Conservation (phyloP, 2,329 filamentous ascomycete genomes). For the Venturiaceae sp. region DNA sequence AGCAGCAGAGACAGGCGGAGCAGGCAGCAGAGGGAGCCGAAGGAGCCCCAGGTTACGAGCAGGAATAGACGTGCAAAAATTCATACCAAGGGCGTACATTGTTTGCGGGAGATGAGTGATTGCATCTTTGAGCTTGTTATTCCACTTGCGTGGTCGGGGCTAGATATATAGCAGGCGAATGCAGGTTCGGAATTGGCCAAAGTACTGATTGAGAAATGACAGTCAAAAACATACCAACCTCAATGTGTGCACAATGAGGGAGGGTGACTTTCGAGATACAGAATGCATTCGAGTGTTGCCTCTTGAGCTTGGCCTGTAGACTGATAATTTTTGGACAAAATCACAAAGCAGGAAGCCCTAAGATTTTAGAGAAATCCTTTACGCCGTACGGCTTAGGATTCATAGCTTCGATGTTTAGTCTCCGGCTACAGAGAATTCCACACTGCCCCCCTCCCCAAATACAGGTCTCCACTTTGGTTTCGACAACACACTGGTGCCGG, state of each 20-base stretch:
- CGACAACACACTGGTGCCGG: no score
- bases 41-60: constrained; percentile 29
- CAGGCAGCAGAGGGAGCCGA: constrained; percentile 43
- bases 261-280: neutral
- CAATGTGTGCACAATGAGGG: neutral
- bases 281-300: no score
- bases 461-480: no score
- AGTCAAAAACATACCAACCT: neutral
- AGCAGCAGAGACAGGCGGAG: constrained; percentile 47
- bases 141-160: neutral
- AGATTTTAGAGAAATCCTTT: no score
- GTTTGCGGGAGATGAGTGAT: neutral
- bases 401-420: no score
- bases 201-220: neutral
- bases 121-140: neutral
- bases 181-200: neutral
- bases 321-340: no score
- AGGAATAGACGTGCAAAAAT: constrained; percentile 4
- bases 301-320: neutral
- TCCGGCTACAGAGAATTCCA: no score
- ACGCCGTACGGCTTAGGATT: no score
- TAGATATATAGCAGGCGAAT: neutral
- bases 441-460: no score
- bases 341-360: no score
- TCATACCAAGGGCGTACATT: neutral